Conservation (phyloP, 306 rosid genomes). For the Hylodesmum podocarpum region DNA sequence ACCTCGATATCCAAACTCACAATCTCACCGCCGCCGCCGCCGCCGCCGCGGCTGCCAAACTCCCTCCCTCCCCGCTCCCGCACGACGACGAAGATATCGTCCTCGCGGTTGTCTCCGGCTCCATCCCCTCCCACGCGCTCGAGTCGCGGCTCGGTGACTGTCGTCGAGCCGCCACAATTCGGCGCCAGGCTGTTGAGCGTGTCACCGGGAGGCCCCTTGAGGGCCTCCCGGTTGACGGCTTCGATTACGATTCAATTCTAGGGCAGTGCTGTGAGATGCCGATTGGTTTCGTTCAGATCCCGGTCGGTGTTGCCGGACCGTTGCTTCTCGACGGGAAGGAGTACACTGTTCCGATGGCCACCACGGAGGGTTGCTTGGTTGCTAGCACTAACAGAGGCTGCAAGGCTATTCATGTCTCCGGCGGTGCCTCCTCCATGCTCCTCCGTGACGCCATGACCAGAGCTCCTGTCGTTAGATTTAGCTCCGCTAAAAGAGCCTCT, state of each 20-base stretch:
- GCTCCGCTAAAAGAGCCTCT: constrained; percentile 67
- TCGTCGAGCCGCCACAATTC: constrained; percentile 60
- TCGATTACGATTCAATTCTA: constrained; percentile 70
- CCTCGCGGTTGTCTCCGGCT: constrained; percentile 55
- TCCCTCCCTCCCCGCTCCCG: constrained; percentile 26
- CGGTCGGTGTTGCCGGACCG: constrained; percentile 93
- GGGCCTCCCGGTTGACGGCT: constrained; percentile 70
- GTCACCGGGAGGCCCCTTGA: constrained; percentile 47
- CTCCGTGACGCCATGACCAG: constrained; percentile 84
- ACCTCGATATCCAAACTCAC: constrained; percentile 29
- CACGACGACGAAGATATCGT: constrained; percentile 62
- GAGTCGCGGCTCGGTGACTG: constrained; percentile 74
- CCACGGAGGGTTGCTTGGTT: constrained; percentile 84
- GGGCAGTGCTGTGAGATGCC: constrained; percentile 99
- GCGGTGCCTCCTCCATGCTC: constrained; percentile 70
- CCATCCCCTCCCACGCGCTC: constrained; percentile 64
- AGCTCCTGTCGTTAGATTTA: constrained; percentile 83
- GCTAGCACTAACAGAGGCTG: constrained; percentile 92
- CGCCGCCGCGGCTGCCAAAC: constrained; percentile 34
- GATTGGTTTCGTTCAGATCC: constrained; percentile 75
- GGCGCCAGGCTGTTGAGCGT: constrained; percentile 69
- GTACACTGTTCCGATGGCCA: constrained; percentile 86
- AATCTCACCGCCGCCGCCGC: constrained; percentile 52
- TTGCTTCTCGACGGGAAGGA: constrained; percentile 67
- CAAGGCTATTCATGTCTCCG: constrained; percentile 75